Percentiles rank a stretch among this genome's conserved stretches.
phyloP scores from a whole-genome alignment of 169 alveolate species.

The Cryptosporidium parvum region DNA sequence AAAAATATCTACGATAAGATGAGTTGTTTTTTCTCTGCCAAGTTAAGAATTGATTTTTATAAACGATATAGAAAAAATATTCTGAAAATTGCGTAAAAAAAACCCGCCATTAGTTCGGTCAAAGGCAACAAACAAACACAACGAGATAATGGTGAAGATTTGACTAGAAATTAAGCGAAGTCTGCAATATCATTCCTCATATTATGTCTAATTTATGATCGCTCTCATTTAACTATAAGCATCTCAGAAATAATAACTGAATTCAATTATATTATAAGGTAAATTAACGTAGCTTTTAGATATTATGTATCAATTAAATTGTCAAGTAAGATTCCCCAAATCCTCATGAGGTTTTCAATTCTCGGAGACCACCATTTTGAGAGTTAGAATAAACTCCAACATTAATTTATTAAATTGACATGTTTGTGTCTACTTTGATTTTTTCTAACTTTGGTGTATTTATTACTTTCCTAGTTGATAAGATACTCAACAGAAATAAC shows the following conservation, averaged over 20 bases:
- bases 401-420: not conserved
- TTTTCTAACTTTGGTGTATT: not conserved
- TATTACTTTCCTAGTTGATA: constrained; percentile 21
- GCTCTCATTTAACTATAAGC: not conserved
- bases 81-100: constrained; percentile 4
- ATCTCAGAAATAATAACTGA: not conserved
- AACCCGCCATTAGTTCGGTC: constrained; percentile 11
- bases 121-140: not conserved
- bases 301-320: not conserved
- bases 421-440: not conserved
- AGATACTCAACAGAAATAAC: constrained; percentile 57
- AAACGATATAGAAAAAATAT: not conserved
- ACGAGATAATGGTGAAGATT: not conserved
- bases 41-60: not conserved
- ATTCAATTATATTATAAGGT: not conserved
- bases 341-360: not conserved
- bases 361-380: not conserved
- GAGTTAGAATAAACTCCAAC: not conserved
- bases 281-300: not conserved
- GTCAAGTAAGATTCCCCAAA: not conserved
- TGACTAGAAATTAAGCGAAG: not conserved
- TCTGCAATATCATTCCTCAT: not conserved
- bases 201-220: not conserved
- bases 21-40: not conserved
- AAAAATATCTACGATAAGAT: not conserved